Conservation (phyloP, 768 basidiomycete genomes). For the Podaxis mareebaensis region DNA sequence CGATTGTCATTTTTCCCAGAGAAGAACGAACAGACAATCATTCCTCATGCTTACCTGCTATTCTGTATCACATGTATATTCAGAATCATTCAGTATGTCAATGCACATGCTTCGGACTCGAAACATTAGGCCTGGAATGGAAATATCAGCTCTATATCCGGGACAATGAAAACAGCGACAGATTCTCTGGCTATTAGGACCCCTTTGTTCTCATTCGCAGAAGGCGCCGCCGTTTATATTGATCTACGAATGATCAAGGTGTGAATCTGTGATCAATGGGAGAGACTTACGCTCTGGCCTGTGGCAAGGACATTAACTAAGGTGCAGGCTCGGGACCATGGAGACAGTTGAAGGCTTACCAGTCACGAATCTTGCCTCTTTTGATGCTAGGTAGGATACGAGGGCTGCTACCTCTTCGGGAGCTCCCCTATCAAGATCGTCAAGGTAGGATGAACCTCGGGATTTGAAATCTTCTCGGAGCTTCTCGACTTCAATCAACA, state of each 20-base stretch:
- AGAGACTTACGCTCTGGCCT: conserved; percentile 3
- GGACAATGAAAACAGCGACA: background rate
- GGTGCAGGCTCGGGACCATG: background rate
- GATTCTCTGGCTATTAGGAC: conserved; percentile 11
- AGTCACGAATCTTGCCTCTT: conserved; percentile 22
- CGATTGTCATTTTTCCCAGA: no score
- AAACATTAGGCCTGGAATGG: background rate
- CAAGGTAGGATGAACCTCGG: background rate
- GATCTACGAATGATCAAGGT: background rate
- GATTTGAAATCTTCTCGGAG: background rate
- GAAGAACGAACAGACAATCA: no score
- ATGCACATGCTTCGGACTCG: no score
- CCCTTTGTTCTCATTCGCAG: conserved; percentile 10
- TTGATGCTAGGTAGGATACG: conserved; percentile 25
- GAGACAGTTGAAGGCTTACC: conserved; percentile 12
- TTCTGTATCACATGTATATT: background rate
- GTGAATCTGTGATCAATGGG: background rate
- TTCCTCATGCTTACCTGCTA: no score
- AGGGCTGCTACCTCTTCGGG: conserved; percentile 21
- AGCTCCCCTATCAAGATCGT: background rate
- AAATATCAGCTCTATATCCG: background rate
- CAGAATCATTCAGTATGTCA: background rate
- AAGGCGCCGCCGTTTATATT: conserved; percentile 17
- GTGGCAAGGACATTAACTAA: background rate
- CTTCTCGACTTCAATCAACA: background rate